A percentile compares a stretch with the other conserved stretches of the same genome.
These are phyloP conservation scores for Hibiscus mutabilis DNA, from an alignment of 345 rosid genomes.

Conservation along the genomic window DNA sequence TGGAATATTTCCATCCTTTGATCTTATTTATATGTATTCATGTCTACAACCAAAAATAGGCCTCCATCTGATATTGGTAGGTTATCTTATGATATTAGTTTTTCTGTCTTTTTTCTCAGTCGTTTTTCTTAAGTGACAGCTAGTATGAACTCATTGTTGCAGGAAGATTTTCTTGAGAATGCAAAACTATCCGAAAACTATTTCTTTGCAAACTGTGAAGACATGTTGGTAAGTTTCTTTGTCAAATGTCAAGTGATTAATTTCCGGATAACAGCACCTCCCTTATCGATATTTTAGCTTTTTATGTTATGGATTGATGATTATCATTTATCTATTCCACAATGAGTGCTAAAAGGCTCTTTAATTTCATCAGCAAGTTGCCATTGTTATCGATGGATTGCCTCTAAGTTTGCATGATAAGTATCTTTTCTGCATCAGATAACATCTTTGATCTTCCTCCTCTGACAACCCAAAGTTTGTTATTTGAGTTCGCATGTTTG, in stretches of 20 bases:
- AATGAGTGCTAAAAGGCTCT: too few relatives aligned
- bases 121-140: background rate
- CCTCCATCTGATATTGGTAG: slow-evolving; percentile 59
- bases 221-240: slow-evolving; percentile 48
- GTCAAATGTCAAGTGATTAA: too few relatives aligned
- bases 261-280: too few relatives aligned
- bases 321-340: too few relatives aligned
- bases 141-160: slow-evolving; percentile 13
- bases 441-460: slow-evolving; percentile 1
- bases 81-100: background rate
- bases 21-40: slow-evolving; percentile 68
- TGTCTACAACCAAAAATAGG: slow-evolving; percentile 52
- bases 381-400: slow-evolving; percentile 60
- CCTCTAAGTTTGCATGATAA: slow-evolving; percentile 71
- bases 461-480: background rate
- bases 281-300: background rate
- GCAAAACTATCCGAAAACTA: slow-evolving; percentile 77
- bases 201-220: slow-evolving; percentile 76
- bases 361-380: slow-evolving; percentile 93
- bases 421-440: slow-evolving; percentile 86
- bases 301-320: background rate
- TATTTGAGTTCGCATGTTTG: background rate
- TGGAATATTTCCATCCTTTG: slow-evolving; percentile 80
- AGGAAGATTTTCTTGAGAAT: slow-evolving; percentile 81
- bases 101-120: background rate